These are phyloP conservation scores for Metarhizium guizhouense DNA, from an alignment of 2,329 filamentous ascomycete species.

Conservation along the genomic window DNA sequence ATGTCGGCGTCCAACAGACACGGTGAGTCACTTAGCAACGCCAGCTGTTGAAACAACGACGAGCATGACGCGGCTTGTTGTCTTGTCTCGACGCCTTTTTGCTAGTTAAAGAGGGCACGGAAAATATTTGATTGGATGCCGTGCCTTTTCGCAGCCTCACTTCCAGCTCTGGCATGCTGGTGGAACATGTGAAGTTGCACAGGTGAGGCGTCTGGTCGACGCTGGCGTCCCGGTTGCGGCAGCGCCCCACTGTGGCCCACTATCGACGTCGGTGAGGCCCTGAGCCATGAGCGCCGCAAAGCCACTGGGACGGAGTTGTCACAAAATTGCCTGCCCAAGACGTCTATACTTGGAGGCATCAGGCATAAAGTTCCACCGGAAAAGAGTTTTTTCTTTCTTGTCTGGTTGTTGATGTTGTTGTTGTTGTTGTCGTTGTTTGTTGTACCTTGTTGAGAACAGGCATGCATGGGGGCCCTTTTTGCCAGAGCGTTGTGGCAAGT, in stretches of 20 bases:
- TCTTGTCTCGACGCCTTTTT: background rate
- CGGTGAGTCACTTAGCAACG: background rate
- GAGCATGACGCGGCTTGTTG: background rate
- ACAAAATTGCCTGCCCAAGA: background rate
- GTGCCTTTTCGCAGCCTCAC: background rate
- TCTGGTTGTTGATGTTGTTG: background rate
- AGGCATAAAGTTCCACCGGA: background rate
- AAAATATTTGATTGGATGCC: background rate
- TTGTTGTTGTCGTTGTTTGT: background rate
- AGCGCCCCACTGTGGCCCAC: background rate
- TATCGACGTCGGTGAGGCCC: background rate
- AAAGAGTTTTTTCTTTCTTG: background rate
- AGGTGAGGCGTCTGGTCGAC: background rate
- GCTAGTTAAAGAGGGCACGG: background rate
- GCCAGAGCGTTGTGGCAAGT: background rate
- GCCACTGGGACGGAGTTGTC: background rate
- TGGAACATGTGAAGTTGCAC: background rate
- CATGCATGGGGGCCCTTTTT: background rate
- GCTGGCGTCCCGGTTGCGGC: background rate
- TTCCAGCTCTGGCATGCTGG: background rate
- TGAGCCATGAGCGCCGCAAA: background rate
- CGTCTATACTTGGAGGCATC: background rate
- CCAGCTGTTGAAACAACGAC: background rate
- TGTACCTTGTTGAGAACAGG: background rate
- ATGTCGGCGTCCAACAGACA: background rate